These are phyloP conservation scores for Thinopyrum elongatum DNA, from an alignment of 176 grass and related monocot genomes.

Conservation along the genomic window DNA sequence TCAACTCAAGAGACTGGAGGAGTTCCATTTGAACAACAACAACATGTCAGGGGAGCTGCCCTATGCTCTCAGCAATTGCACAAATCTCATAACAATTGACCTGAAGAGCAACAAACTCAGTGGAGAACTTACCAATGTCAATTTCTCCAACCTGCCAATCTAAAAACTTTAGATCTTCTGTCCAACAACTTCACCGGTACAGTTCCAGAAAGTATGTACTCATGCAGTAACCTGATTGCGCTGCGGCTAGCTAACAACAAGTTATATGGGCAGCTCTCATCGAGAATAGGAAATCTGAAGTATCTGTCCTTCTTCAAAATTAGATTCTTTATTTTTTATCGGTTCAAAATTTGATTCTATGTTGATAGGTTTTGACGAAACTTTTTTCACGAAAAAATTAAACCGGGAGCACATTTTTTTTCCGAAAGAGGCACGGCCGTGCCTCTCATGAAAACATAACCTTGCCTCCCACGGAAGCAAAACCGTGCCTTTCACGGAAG, in stretches of 20 bases:
- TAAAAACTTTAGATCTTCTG: background rate
- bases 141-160: background rate
- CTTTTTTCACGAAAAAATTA: too few relatives aligned
- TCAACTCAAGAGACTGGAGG: background rate
- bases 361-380: too few relatives aligned
- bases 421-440: too few relatives aligned
- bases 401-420: too few relatives aligned
- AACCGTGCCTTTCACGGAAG: too few relatives aligned
- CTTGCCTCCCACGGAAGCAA: too few relatives aligned
- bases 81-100: background rate
- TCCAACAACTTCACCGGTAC: background rate
- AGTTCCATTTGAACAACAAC: background rate
- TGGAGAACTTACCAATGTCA: background rate
- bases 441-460: too few relatives aligned
- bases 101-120: background rate
- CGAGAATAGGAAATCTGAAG: background rate
- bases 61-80: background rate
- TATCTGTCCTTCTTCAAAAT: background rate
- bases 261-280: background rate
- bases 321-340: too few relatives aligned
- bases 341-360: too few relatives aligned
- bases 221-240: background rate
- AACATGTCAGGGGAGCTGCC: background rate
- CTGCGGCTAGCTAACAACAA: background rate
- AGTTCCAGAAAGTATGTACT: background rate